These are phyloP conservation scores for Aspergillus ostianus DNA, from an alignment of 495 filamentous ascomycete species.

Conservation along the genomic window DNA sequence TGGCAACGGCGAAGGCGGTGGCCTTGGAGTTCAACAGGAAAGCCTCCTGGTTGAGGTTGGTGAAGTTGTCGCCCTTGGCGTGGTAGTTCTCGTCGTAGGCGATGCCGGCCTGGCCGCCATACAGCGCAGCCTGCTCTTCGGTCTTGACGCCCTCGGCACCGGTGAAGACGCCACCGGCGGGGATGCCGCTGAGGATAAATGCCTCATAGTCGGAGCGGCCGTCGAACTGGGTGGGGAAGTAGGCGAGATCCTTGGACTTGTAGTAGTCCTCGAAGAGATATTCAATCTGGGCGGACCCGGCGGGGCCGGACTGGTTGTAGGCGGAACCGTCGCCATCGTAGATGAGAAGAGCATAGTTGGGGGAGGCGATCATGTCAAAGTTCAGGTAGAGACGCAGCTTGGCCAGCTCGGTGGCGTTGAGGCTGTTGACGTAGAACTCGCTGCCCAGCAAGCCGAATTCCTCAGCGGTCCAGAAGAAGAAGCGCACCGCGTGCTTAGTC, in stretches of 20 bases:
- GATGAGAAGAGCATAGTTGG: slow-evolving; percentile 66
- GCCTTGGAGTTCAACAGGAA: slow-evolving; percentile 60
- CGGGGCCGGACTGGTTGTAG: slow-evolving; percentile 61
- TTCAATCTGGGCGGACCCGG: slow-evolving; percentile 63
- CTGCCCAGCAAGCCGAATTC: slow-evolving; percentile 66
- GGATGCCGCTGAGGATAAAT: slow-evolving; percentile 62
- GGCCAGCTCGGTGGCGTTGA: slow-evolving; percentile 45
- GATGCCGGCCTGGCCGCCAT: slow-evolving; percentile 60
- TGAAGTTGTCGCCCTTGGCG: slow-evolving; percentile 52
- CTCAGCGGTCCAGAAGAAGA: slow-evolving; percentile 69
- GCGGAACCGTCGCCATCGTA: slow-evolving; percentile 69
- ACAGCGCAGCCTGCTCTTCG: slow-evolving; percentile 50
- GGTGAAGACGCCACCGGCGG: slow-evolving; percentile 65
- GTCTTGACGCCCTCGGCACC: slow-evolving; percentile 69
- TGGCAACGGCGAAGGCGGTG: slow-evolving; percentile 63
- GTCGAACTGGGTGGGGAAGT: slow-evolving; percentile 54
- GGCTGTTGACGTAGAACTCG: slow-evolving; percentile 54
- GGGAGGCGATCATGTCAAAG: slow-evolving; percentile 77
- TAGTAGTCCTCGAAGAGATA: slow-evolving; percentile 62
- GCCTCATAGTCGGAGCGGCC: slow-evolving; percentile 69
- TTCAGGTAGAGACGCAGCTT: slow-evolving; percentile 70
- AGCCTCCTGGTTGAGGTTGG: slow-evolving; percentile 58
- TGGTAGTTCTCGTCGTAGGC: slow-evolving; percentile 66
- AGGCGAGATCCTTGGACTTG: slow-evolving; percentile 35
- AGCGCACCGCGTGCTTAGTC: slow-evolving; percentile 67